Evolutionary conservation across 495 filamentous ascomycete species (phyloP).

Genomic region (Acidomyces sp.): DNA sequence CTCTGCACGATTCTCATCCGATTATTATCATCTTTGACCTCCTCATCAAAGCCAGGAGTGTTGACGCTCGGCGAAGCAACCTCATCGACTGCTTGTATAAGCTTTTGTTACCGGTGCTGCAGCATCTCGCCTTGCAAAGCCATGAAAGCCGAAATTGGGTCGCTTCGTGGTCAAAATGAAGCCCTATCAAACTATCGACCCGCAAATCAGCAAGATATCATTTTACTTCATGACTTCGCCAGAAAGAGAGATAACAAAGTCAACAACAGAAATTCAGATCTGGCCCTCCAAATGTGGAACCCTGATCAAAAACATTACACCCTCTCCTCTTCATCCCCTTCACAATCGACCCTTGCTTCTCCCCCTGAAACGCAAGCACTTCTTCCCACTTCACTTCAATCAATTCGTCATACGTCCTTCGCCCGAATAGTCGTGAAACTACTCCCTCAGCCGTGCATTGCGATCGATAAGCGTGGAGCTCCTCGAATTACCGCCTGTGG

Average conservation of each 20-base stretch:
- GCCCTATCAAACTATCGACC: too few relatives aligned
- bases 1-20: not conserved
- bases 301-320: not conserved
- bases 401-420: constrained; percentile 4
- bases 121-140: not conserved
- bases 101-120: constrained; percentile 6
- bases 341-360: constrained; percentile 7
- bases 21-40: not conserved
- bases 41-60: constrained; percentile 4
- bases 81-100: constrained; percentile 1
- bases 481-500: constrained; percentile 2
- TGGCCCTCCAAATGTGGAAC: not conserved
- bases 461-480: constrained; percentile 9
- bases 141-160: not conserved
- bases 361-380: constrained; percentile 5
- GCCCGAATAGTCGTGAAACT: constrained; percentile 8
- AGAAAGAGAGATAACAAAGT: not conserved
- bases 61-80: constrained; percentile 3
- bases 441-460: constrained; percentile 4
- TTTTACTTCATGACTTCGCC: not conserved
- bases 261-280: not conserved
- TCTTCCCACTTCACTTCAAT: constrained; percentile 8
- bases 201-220: too few relatives aligned
- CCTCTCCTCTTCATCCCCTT: constrained; percentile 1
- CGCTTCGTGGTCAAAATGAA: not conserved